Evolutionary conservation across 805 yeast genomes (phyloP), one percentile per base, ranked within the genome.

Genomic region (Saccharomycopsis microspora): DNA sequence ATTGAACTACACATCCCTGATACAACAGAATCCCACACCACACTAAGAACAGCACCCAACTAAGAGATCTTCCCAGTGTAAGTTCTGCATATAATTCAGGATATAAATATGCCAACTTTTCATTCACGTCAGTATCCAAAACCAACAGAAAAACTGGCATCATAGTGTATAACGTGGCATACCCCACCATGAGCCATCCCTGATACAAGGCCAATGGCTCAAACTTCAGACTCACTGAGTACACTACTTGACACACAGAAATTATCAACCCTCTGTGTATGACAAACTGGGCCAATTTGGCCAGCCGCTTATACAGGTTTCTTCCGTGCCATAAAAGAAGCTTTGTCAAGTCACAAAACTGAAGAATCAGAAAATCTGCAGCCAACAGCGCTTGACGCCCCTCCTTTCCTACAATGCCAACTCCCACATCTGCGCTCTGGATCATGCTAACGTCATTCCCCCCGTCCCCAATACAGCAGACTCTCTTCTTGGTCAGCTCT

Each of bases 361-460:
- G 96, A 33, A 87, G 82, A 44, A 93, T 80, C 11, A 96, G 86
- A 65, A 90, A 93, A 64, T 93, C 99, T 0, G 98, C 97, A 4
- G 97, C 96, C 45, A 93, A 69, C 0, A 96, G 87, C 0, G 98
- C 98, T 63, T 93, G 99, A 54, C 82, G 83, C 35, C 99, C 99
- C 63, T 93, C 99, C 63, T 93, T 93, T 36, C 99, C 99, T 27
- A 93, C 98, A 55, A 93, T 93, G 48, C 99, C 99, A 32, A 93
- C 95, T 51, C 99, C 99, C 6, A 93, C 96, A 67, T 94, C 96
- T 0, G 99, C 98, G 55, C 94, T 83, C 65, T 93, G 98, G 55
- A 93, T 93, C 99, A 93, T 93, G 57, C 95, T 85, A 34, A 93
- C 99, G 65, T 93, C 99, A 59, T 93, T 93, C 57, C 99, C 99